Conservation (phyloP, 345 rosid genomes). For the Eucalyptus caleyi region DNA sequence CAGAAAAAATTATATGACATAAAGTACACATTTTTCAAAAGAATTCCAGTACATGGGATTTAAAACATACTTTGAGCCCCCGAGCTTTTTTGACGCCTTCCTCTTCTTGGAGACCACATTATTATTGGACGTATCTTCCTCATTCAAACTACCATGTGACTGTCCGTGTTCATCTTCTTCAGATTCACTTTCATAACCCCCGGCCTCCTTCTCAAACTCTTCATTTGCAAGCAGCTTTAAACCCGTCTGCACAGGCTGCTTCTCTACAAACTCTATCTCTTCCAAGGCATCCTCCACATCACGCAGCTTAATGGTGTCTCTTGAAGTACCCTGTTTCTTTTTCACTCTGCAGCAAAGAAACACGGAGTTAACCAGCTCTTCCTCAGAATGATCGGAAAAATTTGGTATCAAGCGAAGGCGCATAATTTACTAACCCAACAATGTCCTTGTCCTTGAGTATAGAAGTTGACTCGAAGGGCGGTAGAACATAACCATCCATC, state of each 20-base stretch:
- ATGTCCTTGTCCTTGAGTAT: slow-evolving; percentile 74
- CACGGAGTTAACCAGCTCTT: not conserved
- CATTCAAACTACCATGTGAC: not conserved
- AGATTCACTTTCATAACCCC: slow-evolving; percentile 50
- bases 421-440: slow-evolving; percentile 37
- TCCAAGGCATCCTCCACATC: slow-evolving; percentile 14
- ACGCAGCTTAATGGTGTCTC: slow-evolving; percentile 9
- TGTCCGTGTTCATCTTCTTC: slow-evolving; percentile 30
- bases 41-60: not conserved
- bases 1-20: not conserved
- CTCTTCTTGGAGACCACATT: slow-evolving; percentile 54
- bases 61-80: slow-evolving; percentile 48
- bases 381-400: not conserved
- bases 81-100: slow-evolving; percentile 45
- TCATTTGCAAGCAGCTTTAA: slow-evolving; percentile 49
- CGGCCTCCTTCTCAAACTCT: slow-evolving; percentile 54
- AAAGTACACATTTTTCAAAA: not conserved
- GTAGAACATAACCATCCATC: slow-evolving; percentile 94
- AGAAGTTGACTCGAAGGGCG: slow-evolving; percentile 67
- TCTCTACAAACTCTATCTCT: slow-evolving; percentile 22
- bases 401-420: not conserved
- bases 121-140: slow-evolving; percentile 14
- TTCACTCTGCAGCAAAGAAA: slow-evolving; percentile 33
- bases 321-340: slow-evolving; percentile 23
- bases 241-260: slow-evolving; percentile 9